phyloP scores from a whole-genome alignment of 257 asterid species.

The Jacaranda copaia region DNA sequence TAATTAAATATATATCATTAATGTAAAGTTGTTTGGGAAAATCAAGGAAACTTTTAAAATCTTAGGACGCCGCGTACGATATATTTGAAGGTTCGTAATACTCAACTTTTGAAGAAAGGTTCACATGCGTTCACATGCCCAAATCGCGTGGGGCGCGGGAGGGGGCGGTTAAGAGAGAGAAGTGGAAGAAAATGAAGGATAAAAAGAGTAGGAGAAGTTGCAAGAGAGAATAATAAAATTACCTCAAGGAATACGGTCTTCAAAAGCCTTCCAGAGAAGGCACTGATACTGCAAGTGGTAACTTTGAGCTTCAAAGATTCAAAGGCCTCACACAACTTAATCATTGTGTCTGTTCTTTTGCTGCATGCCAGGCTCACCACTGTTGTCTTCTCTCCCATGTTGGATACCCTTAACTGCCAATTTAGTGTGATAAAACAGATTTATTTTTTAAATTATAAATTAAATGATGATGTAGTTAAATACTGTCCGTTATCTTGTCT shows the following conservation, averaged over 20 bases:
- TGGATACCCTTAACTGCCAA: slow-evolving; percentile 63
- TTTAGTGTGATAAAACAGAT: neutral
- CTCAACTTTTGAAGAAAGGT: too few species aligned
- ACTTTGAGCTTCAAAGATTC: slow-evolving; percentile 75
- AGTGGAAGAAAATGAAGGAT: neutral
- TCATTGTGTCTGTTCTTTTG: slow-evolving; percentile 66
- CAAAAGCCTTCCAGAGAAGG: slow-evolving; percentile 60
- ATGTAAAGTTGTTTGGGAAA: too few species aligned
- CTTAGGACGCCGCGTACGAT: too few species aligned
- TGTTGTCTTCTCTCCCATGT: slow-evolving; percentile 64
- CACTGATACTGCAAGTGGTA: slow-evolving; percentile 60
- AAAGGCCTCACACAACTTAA: slow-evolving; percentile 65
- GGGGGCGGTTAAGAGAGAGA: too few species aligned
- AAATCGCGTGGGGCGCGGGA: too few species aligned
- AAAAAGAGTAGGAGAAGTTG: neutral
- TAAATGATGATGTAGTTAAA: too few species aligned
- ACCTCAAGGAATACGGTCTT: slow-evolving; percentile 76
- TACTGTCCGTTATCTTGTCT: too few species aligned
- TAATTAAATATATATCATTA: too few species aligned
- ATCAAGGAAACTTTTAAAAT: too few species aligned
- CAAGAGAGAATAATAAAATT: neutral
- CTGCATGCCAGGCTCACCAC: slow-evolving; percentile 72
- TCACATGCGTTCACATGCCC: too few species aligned
- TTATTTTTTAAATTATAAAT: neutral
- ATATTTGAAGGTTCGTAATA: too few species aligned